Evolutionary conservation across 2,329 filamentous ascomycete genomes (phyloP).

Genomic region (Verticillium albo-atrum): DNA sequence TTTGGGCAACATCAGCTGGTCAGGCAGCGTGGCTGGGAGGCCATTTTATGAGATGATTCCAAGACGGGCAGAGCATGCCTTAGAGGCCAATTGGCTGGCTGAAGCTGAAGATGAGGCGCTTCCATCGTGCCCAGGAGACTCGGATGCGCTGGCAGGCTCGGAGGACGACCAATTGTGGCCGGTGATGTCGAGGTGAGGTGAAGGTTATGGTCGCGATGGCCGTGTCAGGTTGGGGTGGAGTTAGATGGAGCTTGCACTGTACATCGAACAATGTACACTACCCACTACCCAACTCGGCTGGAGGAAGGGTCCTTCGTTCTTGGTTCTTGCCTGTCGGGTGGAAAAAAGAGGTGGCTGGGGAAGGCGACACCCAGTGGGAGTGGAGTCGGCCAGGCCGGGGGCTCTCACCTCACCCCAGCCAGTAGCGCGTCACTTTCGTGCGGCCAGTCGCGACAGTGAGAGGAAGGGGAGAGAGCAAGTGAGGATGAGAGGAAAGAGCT

Average conservation of each 20-base stretch:
- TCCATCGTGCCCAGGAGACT: not conserved
- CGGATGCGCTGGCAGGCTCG: not conserved
- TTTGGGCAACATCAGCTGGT: not conserved
- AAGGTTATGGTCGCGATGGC: not conserved
- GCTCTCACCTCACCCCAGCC: not conserved
- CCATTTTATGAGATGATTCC: not conserved
- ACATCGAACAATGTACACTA: too few relatives aligned
- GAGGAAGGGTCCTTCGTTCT: not conserved
- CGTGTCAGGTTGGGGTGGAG: not conserved
- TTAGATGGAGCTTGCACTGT: not conserved
- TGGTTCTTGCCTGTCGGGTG: not conserved
- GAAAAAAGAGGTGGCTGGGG: constrained; percentile 20
- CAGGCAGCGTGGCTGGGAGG: not conserved
- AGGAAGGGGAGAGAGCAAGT: too few relatives aligned
- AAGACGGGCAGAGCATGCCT: not conserved
- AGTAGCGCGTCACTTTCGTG: not conserved
- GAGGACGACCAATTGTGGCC: not conserved
- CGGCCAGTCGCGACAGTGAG: not conserved
- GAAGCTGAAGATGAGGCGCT: not conserved
- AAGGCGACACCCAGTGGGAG: not conserved
- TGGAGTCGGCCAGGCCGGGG: not conserved
- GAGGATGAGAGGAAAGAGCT: too few relatives aligned
- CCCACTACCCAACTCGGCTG: not conserved
- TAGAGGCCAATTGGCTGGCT: not conserved
- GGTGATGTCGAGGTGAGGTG: not conserved